These are phyloP conservation scores for Floccularia luteovirens DNA, from an alignment of 768 basidiomycete species.

Conservation along the genomic window DNA sequence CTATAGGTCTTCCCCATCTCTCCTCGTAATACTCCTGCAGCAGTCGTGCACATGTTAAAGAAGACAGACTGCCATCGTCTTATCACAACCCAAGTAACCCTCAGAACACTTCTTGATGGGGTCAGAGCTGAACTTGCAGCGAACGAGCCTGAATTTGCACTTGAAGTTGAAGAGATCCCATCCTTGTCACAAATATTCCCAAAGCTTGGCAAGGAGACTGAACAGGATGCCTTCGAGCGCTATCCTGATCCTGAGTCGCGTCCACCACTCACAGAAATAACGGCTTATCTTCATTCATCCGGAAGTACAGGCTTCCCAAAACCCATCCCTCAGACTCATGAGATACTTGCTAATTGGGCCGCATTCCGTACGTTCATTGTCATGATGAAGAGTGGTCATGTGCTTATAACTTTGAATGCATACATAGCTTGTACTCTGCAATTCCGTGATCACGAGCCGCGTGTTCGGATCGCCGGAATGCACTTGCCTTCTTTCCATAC, in stretches of 20 bases:
- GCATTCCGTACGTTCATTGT: conserved; percentile 18
- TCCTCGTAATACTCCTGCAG: conserved; percentile 27
- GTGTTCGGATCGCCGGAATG: conserved; percentile 16
- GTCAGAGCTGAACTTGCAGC: conserved; percentile 14
- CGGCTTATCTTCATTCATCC: conserved; percentile 17
- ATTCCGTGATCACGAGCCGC: conserved; percentile 9
- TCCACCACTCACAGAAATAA: neutral
- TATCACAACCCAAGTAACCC: conserved; percentile 21
- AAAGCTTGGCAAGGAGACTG: conserved; percentile 9
- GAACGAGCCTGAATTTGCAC: conserved; percentile 11
- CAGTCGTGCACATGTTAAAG: conserved; percentile 24
- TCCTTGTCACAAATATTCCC: conserved; percentile 9
- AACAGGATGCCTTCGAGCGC: conserved; percentile 4
- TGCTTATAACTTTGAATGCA: conserved; percentile 5
- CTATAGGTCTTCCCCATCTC: conserved; percentile 32
- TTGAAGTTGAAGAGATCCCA: conserved; percentile 8
- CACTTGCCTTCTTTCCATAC: conserved; percentile 23
- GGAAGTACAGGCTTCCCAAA: conserved; percentile 32
- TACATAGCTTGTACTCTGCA: conserved; percentile 18
- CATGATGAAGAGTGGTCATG: no score
- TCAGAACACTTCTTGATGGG: conserved; percentile 19
- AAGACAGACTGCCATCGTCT: conserved; percentile 29
- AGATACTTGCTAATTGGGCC: conserved; percentile 14
- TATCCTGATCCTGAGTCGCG: conserved; percentile 7
- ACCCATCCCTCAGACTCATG: conserved; percentile 20